Percentiles rank a stretch among this genome's conserved stretches.
Evolutionary conservation across 1,139 yeast genomes (phyloP).

Genomic region (Saccharomyces hybrid): DNA sequence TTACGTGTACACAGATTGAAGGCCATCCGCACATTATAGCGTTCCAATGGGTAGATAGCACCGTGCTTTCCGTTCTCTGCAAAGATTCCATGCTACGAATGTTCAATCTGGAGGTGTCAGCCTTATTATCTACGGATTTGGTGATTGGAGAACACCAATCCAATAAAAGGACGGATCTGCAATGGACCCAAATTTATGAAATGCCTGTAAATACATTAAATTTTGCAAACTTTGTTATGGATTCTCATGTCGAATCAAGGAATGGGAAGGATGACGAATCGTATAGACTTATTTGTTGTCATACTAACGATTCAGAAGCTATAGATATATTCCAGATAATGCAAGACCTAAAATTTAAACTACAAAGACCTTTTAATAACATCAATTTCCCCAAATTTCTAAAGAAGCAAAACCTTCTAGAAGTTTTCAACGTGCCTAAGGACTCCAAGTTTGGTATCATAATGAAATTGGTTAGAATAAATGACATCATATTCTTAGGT

Average conservation of each 20-base stretch:
- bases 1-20: slow-evolving; percentile 6
- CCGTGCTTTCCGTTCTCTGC: slow-evolving; percentile 14
- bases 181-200: slow-evolving; percentile 17
- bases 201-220: slow-evolving; percentile 29
- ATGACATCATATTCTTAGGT: slow-evolving; percentile 19
- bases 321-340: slow-evolving; percentile 21
- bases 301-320: slow-evolving; percentile 25
- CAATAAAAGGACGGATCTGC: background rate
- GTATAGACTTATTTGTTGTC: slow-evolving; percentile 23
- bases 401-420: background rate
- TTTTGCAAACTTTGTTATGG: slow-evolving; percentile 25
- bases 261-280: slow-evolving; percentile 1
- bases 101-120: slow-evolving; percentile 7
- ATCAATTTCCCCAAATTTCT: slow-evolving; percentile 10
- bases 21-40: slow-evolving; percentile 15
- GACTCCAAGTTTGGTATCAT: slow-evolving; percentile 25
- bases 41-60: slow-evolving; percentile 9
- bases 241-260: slow-evolving; percentile 1
- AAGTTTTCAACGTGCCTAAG: background rate
- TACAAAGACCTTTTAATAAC: slow-evolving; percentile 13
- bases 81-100: slow-evolving; percentile 27
- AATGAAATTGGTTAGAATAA: slow-evolving; percentile 19
- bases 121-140: background rate
- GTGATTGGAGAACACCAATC: background rate
- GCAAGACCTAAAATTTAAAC: background rate